These are phyloP conservation scores for Lentinula lateritia DNA, from an alignment of 768 basidiomycete species.

Conservation along the genomic window DNA sequence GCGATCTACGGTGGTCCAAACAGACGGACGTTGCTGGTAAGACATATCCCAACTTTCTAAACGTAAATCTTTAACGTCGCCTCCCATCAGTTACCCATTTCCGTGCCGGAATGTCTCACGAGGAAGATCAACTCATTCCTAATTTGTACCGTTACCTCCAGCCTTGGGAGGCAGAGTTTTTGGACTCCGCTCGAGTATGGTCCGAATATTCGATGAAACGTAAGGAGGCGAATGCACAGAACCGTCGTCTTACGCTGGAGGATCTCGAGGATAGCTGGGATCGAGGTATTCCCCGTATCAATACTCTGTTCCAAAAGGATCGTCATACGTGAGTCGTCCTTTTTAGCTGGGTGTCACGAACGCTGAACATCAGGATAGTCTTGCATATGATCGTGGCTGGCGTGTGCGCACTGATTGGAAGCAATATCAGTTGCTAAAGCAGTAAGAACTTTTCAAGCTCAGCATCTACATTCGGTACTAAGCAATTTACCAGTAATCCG, in stretches of 20 bases:
- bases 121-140: slow-evolving; percentile 92
- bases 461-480: slow-evolving; percentile 1
- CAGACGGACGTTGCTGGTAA: slow-evolving; percentile 91
- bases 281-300: slow-evolving; percentile 96
- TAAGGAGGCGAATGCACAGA: slow-evolving; percentile 99
- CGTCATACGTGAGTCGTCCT: slow-evolving; percentile 69
- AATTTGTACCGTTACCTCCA: slow-evolving; percentile 96
- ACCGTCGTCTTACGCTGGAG: slow-evolving; percentile 92
- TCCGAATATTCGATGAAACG: slow-evolving; percentile 99
- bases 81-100: slow-evolving; percentile 79
- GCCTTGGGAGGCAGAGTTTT: slow-evolving; percentile 96
- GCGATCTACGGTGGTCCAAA: slow-evolving; percentile 95
- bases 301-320: slow-evolving; percentile 98
- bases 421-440: slow-evolving; percentile 90
- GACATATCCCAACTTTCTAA: slow-evolving; percentile 9
- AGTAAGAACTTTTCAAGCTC: slow-evolving; percentile 44
- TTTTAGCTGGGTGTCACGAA: background rate
- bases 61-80: background rate
- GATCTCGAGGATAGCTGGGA: slow-evolving; percentile 99
- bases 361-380: slow-evolving; percentile 28
- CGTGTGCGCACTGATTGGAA: slow-evolving; percentile 98
- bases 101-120: slow-evolving; percentile 97
- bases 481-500: slow-evolving; percentile 59
- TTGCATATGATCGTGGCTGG: slow-evolving; percentile 99
- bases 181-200: slow-evolving; percentile 99